phyloP scores from a whole-genome alignment of 768 basidiomycete genomes.

The Calvatia gigantea region DNA sequence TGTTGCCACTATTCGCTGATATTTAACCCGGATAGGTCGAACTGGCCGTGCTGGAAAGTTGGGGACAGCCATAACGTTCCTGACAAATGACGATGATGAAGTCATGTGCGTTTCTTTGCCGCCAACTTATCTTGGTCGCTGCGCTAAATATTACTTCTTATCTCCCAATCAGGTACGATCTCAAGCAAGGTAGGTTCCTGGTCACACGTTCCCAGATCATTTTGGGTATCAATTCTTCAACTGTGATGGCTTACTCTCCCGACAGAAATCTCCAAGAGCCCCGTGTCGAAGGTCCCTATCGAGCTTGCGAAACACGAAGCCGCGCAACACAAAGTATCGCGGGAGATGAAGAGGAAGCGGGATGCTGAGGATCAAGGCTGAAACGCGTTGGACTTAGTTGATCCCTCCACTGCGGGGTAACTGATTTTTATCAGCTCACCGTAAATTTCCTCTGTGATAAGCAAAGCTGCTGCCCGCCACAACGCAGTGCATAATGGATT shows the following conservation, averaged over 20 bases:
- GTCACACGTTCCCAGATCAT: not conserved
- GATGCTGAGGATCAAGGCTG: constrained; percentile 75
- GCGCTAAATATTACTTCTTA: constrained; percentile 15
- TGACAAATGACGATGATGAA: constrained; percentile 94
- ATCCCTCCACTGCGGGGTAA: not conserved
- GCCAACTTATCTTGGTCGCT: constrained; percentile 12
- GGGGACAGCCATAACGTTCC: constrained; percentile 92
- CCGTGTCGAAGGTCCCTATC: constrained; percentile 82
- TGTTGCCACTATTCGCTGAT: constrained; percentile 13
- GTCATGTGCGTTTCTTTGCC: constrained; percentile 71
- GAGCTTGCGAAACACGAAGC: constrained; percentile 91
- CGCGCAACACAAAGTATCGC: constrained; percentile 85
- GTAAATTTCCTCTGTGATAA: not conserved
- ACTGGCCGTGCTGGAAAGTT: constrained; percentile 98
- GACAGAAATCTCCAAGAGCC: constrained; percentile 90
- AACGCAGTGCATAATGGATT: not conserved
- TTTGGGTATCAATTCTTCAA: not conserved
- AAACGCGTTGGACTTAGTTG: not conserved
- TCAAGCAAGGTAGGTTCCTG: constrained; percentile 73
- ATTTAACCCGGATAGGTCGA: constrained; percentile 52
- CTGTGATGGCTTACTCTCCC: not conserved
- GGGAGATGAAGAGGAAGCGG: constrained; percentile 94
- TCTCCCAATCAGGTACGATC: constrained; percentile 71
- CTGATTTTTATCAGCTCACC: not conserved
- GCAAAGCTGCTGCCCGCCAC: not conserved